Evolutionary conservation across 106 monocot genomes (phyloP).

Genomic region (Dendrobium huoshanense): DNA sequence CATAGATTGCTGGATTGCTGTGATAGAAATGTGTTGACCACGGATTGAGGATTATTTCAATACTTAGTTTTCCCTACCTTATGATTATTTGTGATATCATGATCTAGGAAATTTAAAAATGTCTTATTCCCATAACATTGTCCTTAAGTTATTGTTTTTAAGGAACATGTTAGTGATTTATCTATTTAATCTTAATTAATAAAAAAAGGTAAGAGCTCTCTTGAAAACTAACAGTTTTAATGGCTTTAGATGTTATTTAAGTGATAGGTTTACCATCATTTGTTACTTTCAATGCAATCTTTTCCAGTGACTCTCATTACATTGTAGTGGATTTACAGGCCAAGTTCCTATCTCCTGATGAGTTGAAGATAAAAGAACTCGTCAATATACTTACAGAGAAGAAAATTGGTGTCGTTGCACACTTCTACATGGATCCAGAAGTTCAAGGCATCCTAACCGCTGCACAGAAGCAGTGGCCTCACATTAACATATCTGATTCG

Average conservation of each 20-base stretch:
- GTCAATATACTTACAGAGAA: constrained; percentile 75
- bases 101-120: neutral
- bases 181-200: neutral
- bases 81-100: neutral
- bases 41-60: too few species aligned
- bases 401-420: constrained; percentile 95
- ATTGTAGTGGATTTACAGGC: constrained; percentile 57
- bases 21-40: too few species aligned
- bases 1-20: too few species aligned
- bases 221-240: neutral
- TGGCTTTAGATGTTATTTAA: neutral
- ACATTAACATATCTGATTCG: constrained; percentile 96
- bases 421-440: constrained; percentile 99
- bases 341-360: constrained; percentile 75
- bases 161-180: neutral
- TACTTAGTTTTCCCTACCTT: too few species aligned
- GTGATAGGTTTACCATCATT: neutral
- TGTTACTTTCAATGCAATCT: neutral
- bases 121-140: neutral
- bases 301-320: constrained; percentile 2
- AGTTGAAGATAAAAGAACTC: constrained; percentile 61
- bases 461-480: constrained; percentile 86
- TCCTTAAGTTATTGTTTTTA: neutral
- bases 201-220: neutral
- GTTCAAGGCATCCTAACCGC: constrained; percentile 96